phyloP scores from a whole-genome alignment of 805 yeast genomes.

The Candida railenensis region DNA sequence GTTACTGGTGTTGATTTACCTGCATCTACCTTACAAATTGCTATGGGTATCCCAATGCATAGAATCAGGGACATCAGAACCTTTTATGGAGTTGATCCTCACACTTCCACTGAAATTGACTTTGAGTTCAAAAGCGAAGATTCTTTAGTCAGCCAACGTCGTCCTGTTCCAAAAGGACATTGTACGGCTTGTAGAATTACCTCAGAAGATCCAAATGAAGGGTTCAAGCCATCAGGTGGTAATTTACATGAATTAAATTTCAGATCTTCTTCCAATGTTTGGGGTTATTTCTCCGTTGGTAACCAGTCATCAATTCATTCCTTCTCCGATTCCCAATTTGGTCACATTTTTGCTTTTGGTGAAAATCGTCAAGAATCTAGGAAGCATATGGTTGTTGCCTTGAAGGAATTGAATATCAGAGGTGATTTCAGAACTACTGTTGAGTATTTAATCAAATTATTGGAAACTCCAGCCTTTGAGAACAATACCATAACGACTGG shows the following conservation, averaged over 20 bases:
- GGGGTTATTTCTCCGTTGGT: conserved; percentile 99
- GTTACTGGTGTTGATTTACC: conserved; percentile 98
- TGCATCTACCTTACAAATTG: conserved; percentile 97
- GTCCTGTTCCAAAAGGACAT: conserved; percentile 96
- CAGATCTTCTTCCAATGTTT: conserved; percentile 95
- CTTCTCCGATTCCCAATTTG: conserved; percentile 97
- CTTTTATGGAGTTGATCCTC: conserved; percentile 94
- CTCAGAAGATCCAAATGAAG: conserved; percentile 98
- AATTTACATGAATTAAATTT: conserved; percentile 93
- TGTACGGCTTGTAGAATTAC: conserved; percentile 99
- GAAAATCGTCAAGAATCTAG: conserved; percentile 97
- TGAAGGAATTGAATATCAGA: conserved; percentile 92
- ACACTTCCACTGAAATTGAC: conserved; percentile 84
- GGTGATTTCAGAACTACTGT: conserved; percentile 99
- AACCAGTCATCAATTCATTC: conserved; percentile 97
- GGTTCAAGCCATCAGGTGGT: conserved; percentile 98
- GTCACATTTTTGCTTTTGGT: conserved; percentile 98
- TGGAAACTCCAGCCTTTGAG: conserved; percentile 96
- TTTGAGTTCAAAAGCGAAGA: conserved; percentile 78
- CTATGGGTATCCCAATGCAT: conserved; percentile 99
- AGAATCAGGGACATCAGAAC: conserved; percentile 90
- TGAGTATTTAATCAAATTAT: conserved; percentile 89
- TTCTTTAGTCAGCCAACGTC: conserved; percentile 76
- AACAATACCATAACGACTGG: conserved; percentile 97
- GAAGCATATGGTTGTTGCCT: conserved; percentile 98